Evolutionary conservation across 225 moss, liverwort and hornwort species (phyloP), one percentile per base, ranked within the genome.

Genomic region (Pleurozium schreberi): DNA sequence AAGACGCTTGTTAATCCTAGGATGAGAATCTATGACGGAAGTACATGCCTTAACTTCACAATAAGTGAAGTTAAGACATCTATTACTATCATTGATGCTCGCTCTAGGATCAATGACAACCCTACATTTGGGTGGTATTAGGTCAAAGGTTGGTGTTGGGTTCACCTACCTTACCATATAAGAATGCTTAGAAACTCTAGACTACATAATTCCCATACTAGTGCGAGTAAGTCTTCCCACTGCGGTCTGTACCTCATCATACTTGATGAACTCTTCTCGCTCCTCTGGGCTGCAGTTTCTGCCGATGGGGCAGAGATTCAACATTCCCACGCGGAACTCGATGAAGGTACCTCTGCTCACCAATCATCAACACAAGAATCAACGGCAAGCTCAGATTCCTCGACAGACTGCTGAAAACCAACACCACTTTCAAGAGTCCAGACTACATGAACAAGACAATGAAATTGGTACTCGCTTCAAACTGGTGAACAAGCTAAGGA

Each of bases 291-390:
- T 94, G 90, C 97, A 98, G 78, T 98, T 97, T 89, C 98, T 93
- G 61, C 97, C 96, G 18, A 97, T 90, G 23, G 96, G 96, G 86
- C 96, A 98, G 47, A 96, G 94, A 81, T 97, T 98, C 25, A 97
- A 67, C 96, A 98, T 95, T 83, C 96, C 97, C 88, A 93, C 94
- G 47, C 96, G 93, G 88, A 97, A 97, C 86, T 96, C 97, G 36
- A 97, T 91, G 88, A 97, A 96, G 7, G 96, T 98, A 71, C 95
- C 98, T 77, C 96, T 98, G 95, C 22, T 74, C 60, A 77, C 57
- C 57, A 55, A 31, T 55, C 62, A 30, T 34, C 55, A 80, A 52
- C 73, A 47, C 45, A 53, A 63, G 82, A 90, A 60, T 55, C 16
- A 84, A 81, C 42, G 43, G 25, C 88, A 79, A 74, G 68, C 42